Evolutionary conservation across 2,329 filamentous ascomycete genomes (phyloP).

Genomic region (Colletotrichum tropicale): DNA sequence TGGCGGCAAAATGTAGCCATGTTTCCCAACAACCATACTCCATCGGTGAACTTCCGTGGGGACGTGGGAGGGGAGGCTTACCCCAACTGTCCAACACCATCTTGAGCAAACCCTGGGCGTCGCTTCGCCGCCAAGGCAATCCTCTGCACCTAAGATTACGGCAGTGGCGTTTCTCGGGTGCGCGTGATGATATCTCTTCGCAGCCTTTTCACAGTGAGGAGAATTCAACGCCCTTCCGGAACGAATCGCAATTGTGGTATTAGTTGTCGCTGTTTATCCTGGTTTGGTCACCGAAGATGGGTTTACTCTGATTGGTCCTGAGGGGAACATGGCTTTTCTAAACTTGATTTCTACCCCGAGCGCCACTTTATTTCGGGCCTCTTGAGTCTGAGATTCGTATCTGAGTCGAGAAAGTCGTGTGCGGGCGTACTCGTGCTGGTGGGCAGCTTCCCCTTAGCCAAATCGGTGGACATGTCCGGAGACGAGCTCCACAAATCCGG

Average conservation of each 20-base stretch:
- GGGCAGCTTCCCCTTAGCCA: neutral
- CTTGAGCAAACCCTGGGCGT: neutral
- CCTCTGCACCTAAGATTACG: neutral
- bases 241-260: neutral
- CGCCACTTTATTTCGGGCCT: too few relatives aligned
- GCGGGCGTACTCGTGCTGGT: neutral
- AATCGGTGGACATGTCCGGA: neutral
- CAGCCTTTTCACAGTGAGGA: neutral
- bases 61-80: neutral
- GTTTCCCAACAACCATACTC: neutral
- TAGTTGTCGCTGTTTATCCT: neutral
- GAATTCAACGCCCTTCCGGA: neutral
- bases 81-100: neutral
- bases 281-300: neutral
- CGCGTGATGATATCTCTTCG: neutral
- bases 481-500: neutral
- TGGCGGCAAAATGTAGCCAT: neutral
- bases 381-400: neutral
- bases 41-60: neutral
- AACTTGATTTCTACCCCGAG: neutral
- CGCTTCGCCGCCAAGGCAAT: neutral
- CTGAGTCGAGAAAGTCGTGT: neutral
- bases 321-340: neutral
- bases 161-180: neutral
- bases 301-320: neutral